A percentile compares a stretch with the other conserved stretches of the same genome.
Evolutionary conservation across 2,329 filamentous ascomycete genomes (phyloP).

Genomic region (Aciculosporium take): DNA sequence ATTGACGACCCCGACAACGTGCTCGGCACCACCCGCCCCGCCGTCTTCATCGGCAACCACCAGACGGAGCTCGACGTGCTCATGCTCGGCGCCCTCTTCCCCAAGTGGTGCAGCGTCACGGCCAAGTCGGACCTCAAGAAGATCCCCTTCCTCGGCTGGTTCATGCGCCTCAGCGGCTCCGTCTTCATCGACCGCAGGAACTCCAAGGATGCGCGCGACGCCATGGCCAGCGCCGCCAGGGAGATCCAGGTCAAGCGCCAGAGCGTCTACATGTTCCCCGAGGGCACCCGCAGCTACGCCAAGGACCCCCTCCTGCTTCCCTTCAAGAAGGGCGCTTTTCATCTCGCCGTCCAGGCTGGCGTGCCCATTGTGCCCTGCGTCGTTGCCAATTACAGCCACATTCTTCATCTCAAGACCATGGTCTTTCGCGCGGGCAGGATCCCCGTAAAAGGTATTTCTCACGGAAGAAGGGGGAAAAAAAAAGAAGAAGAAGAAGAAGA

Average conservation of each 20-base stretch:
- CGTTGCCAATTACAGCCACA: conserved; percentile 63
- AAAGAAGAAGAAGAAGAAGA: too few species aligned
- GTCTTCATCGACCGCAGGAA: conserved; percentile 94
- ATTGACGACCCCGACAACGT: conserved; percentile 52
- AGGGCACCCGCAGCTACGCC: conserved; percentile 85
- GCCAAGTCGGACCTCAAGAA: conserved; percentile 75
- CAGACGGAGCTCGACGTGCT: conserved; percentile 92
- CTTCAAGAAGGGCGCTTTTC: conserved; percentile 99
- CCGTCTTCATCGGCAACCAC: conserved; percentile 88
- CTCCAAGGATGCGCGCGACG: conserved; percentile 63
- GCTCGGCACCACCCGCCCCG: conserved; percentile 56
- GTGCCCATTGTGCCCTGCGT: conserved; percentile 85
- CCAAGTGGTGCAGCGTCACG: conserved; percentile 81
- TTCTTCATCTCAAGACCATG: conserved; percentile 49
- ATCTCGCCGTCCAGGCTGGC: conserved; percentile 83
- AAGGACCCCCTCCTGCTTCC: conserved; percentile 68
- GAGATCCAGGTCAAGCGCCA: conserved; percentile 62
- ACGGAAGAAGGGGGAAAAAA: too few species aligned
- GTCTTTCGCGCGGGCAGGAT: conserved; percentile 57
- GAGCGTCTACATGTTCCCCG: conserved; percentile 77
- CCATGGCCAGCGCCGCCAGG: conserved; percentile 68
- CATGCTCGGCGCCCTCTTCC: conserved; percentile 80
- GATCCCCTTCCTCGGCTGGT: conserved; percentile 83
- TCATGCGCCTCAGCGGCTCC: conserved; percentile 74
- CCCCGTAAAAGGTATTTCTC: conserved; percentile 65